Base-by-base conservation (phyloP, 2,329 filamentous ascomycete genomes). In the Penicillium thymicola region DNA sequence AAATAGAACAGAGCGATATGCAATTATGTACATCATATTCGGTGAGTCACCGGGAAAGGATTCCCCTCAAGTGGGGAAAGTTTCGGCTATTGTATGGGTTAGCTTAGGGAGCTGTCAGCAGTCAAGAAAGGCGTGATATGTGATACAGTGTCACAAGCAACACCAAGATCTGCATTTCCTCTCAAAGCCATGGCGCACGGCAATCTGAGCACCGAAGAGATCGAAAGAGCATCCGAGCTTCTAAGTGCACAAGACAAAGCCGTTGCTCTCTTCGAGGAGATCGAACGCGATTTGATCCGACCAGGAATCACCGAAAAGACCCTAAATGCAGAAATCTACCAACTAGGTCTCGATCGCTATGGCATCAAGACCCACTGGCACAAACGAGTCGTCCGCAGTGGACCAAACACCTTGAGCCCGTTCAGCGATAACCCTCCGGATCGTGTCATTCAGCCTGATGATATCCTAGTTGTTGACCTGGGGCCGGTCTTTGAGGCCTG, bases 401-500 rank as follows among this genome's bases (percentile, higher is more conserved):
- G 80, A 0, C 76, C 77, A 5, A 81, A 83, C 64, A 82, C 80
- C 0, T 60, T 82, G 4, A 58, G 66, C 1, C 79, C 80, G 0
- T 82, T 80, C 53, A 66, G 70, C 4, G 80, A 80, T 3, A 81
- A 81, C 61, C 79, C 79, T 0, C 78, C 79, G 0, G 78, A 82
- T 59, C 78, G 80, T 4, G 65, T 75, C 32, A 76, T 83, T 46
- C 60, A 77, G 57, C 63, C 67, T 3, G 79, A 81, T 51, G 80
- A 83, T 54, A 82, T 83, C 47, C 67, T 83, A 2, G 76, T 79
- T 54, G 75, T 82, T 34, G 80, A 82, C 58, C 70, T 82, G 2
- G 80, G 80, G 0, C 80, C 80, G 0, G 79, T 82, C 0, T 81
- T 82, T 54, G 79, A 81, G 49, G 72, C 70, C 0, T 83, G 78